Base-by-base conservation (phyloP, 176 grass and related monocot genomes). In the Musa troglodytarum region DNA sequence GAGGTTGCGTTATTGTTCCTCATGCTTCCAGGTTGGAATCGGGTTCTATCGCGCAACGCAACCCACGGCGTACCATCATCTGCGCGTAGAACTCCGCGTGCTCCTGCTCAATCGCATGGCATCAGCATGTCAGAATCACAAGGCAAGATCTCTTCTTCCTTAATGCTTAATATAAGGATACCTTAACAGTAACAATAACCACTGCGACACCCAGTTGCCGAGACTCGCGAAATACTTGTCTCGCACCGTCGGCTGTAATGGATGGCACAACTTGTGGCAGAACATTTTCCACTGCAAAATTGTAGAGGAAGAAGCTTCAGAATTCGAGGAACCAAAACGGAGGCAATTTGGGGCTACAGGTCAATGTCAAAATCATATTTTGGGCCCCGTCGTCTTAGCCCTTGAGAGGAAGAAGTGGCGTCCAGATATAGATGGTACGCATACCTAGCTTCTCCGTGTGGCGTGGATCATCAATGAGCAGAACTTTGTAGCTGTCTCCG, bases 21-120 rank as follows among this genome's bases (percentile, higher is more conserved):
- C 74, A 91, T 66, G 6, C 72, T 20, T 82, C 79, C 72, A 87
- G n/a, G 50, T 81, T 76, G 13, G 84, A 89, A 53, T 82, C 92
- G 8, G 92, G 89, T 84, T 96, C 87, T 66, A 96, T 86, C 28
- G 89, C 92, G 1, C 86, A 89, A 15, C 84, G 84, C 15, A 92
- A 63, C 7, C 89, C 92, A 61, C 34, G 82, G 16, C 63, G 86
- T 54, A 92, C 52, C 92, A 92, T 89, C 89, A 82, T 82, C 2
- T 86, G 88, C 0, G 82, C 82, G 58, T 96, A 92, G 66, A 92
- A 92, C 76, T 92, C 89, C 4, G 92, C 92, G 65, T 96, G 92
- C 71, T 87, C 86, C 92, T 92, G 75, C 71, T 81, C 77, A 79
- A 83, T 79, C 74, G 79, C 25, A 83, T 65, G 2, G 34, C 50